Evolutionary conservation across 169 alveolate genomes (phyloP), one percentile per base, ranked within the genome.

Genomic region (Hepatocystis sp.): DNA sequence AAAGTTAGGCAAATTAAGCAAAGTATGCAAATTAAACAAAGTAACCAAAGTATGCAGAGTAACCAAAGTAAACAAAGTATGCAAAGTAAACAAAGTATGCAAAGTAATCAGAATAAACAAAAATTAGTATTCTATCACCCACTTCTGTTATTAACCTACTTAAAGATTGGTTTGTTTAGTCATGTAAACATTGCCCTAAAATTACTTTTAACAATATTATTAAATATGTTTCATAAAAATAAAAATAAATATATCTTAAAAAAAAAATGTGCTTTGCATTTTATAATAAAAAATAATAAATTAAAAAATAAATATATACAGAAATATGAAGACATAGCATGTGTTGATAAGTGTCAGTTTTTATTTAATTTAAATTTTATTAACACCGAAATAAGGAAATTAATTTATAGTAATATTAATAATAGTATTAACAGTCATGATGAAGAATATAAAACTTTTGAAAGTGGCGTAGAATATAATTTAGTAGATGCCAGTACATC

Each of bases 101-200:
- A n/a, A 15, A 46, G 44, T 13, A 7, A 21, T 2, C 19, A 30
- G 55, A 8, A 58, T 19, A n/a, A 51, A 49, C 13, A 49, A 27
- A 15, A 49, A n/a, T 36, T 36, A 13, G 47, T 81, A 1, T 81
- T 81, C 51, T 81, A 63, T 63, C 89, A 81, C 21, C 89, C 89
- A 25, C 17, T 60, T 11, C n/a, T 49, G n/a, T 30, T 81, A 23
- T 28, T 81, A 32, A 63, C 60, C 27, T 81, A 81, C 53, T 32
- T 81, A 40, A 81, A 81, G 1, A 44, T 81, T 5, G 89, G 89
- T 11, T 25, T 81, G 27, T 81, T 81, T 39, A 61, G 84, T 7
- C 89, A 81, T 46, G 89, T 81, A 42, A n/a, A 49, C 63, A 19
- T 81, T 4, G 81, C 89, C 2, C n/a, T 81, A 53, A 81, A 61